A percentile compares a stretch with the other conserved stretches of the same genome.
Conservation (phyloP, 768 basidiomycete genomes). For the Boletus rubescentipes region DNA sequence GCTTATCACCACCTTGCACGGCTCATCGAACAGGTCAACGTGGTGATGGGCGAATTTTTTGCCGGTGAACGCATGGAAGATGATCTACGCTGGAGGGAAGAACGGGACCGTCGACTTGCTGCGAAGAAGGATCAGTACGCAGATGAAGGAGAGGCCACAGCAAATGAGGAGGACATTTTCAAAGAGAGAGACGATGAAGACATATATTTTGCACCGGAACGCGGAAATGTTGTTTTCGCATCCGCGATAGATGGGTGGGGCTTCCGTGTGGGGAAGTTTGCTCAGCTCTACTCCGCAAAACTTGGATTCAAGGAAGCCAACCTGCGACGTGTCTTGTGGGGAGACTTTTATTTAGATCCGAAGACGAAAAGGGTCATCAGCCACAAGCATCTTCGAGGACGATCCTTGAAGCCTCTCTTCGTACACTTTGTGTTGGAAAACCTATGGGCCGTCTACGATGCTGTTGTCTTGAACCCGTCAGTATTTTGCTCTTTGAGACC, state of each 20-base stretch:
- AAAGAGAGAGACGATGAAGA: conserved; percentile 98
- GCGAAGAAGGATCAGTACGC: conserved; percentile 70
- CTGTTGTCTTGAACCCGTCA: conserved; percentile 84
- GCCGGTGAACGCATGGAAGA: conserved; percentile 97
- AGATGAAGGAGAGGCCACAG: conserved; percentile 59
- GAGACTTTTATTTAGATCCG: conserved; percentile 95
- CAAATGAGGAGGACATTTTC: conserved; percentile 66
- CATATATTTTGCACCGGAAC: conserved; percentile 94
- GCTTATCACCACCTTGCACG: conserved; percentile 93
- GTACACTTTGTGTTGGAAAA: conserved; percentile 98
- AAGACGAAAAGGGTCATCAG: conserved; percentile 93
- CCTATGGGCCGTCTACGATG: conserved; percentile 96
- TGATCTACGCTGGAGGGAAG: conserved; percentile 91
- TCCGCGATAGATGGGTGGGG: conserved; percentile 98
- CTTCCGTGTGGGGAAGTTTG: conserved; percentile 91
- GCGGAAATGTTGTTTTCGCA: conserved; percentile 94
- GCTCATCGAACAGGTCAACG: conserved; percentile 95
- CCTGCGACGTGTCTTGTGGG: conserved; percentile 88
- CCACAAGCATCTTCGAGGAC: conserved; percentile 84
- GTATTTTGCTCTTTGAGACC: conserved; percentile 33
- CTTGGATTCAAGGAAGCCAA: conserved; percentile 88
- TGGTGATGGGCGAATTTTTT: conserved; percentile 96
- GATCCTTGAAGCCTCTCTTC: conserved; percentile 89
- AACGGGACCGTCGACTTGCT: conserved; percentile 78
- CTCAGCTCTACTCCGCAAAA: conserved; percentile 87